Conservation (phyloP, 768 basidiomycete genomes). For the Suillus ampliporus region DNA sequence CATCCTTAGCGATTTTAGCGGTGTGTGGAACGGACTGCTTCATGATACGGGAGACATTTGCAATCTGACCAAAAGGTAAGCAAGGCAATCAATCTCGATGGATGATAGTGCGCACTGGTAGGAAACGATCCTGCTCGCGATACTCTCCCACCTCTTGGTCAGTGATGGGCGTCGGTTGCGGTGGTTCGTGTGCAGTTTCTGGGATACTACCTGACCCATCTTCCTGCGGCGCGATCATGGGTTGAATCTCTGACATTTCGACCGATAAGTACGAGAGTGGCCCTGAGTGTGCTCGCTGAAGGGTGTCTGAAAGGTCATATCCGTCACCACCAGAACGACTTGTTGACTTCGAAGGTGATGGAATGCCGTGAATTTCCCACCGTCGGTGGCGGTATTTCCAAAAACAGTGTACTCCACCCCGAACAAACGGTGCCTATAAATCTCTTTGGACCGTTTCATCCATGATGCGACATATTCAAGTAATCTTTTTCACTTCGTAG, state of each 20-base stretch:
- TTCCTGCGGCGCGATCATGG: conserved; percentile 48
- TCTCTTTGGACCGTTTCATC: too few species aligned
- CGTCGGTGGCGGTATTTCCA: conserved; percentile 1
- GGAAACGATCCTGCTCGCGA: conserved; percentile 91
- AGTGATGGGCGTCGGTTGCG: conserved; percentile 75
- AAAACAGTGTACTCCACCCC: background rate
- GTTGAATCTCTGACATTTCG: conserved; percentile 39
- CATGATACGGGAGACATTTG: conserved; percentile 98
- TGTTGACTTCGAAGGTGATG: conserved; percentile 7
- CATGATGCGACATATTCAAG: too few species aligned
- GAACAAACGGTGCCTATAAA: too few species aligned
- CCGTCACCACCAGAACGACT: background rate
- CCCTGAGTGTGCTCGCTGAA: conserved; percentile 4
- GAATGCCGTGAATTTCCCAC: conserved; percentile 6
- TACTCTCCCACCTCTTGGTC: conserved; percentile 95
- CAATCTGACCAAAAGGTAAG: conserved; percentile 63
- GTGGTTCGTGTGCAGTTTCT: conserved; percentile 47
- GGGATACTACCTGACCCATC: conserved; percentile 37
- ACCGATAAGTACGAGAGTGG: background rate
- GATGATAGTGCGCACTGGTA: conserved; percentile 67
- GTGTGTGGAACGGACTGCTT: conserved; percentile 87
- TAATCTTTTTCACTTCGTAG: too few species aligned
- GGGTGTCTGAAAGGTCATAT: background rate
- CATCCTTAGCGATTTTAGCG: conserved; percentile 97
- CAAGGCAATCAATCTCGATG: conserved; percentile 1